A percentile compares a stretch with the other conserved stretches of the same genome.
Conservation (phyloP, 257 asterid species). For the Capsicum chinense region DNA sequence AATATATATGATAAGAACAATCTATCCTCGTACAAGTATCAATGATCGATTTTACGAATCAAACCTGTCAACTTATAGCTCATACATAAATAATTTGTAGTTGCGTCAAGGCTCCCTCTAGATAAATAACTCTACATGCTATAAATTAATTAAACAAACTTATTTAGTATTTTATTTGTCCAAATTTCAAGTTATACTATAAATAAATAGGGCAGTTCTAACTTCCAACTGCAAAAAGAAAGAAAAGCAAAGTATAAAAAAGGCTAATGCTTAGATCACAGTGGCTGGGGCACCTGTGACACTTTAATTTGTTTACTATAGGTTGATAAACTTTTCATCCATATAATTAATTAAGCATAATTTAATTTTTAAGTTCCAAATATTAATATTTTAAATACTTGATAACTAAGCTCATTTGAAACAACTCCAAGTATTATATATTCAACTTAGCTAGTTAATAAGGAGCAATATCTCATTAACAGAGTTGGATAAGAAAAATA, state of each 20-base stretch:
- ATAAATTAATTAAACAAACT: not conserved
- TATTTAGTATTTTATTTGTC: not conserved
- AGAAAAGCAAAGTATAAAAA: not conserved
- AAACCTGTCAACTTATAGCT: not conserved
- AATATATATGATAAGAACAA: not conserved
- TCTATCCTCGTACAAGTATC: not conserved
- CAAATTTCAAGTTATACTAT: not conserved
- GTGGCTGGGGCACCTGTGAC: not conserved
- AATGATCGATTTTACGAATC: not conserved
- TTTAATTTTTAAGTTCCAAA: not conserved
- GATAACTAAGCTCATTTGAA: not conserved
- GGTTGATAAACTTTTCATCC: not conserved
- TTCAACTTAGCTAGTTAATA: not conserved
- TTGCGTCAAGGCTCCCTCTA: not conserved
- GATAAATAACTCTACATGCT: not conserved
- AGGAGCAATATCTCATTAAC: not conserved
- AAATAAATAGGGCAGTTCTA: conserved; percentile 7
- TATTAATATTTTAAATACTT: not conserved
- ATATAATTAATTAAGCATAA: not conserved
- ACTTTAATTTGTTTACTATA: conserved; percentile 7
- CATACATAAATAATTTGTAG: not conserved
- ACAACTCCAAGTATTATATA: not conserved
- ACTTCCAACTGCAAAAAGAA: conserved; percentile 20
- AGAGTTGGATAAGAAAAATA: not conserved
- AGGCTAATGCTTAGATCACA: not conserved